Evolutionary conservation across 163 green algal species (phyloP), one percentile per base, ranked within the genome.

Genomic region (Chlorella variabilis): DNA sequence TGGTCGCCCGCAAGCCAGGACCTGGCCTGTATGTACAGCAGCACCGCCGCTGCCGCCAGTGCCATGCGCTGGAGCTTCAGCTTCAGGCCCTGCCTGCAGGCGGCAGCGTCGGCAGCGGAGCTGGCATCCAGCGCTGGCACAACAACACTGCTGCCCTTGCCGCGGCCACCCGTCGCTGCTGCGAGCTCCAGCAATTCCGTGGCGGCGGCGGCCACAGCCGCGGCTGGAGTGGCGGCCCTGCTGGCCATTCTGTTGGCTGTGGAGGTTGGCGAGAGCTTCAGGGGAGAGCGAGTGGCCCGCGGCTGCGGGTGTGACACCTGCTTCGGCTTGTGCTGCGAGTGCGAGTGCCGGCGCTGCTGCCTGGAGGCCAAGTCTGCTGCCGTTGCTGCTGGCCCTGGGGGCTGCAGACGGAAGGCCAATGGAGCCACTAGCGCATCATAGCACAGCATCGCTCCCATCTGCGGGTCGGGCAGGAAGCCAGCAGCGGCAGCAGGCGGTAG

Each of bases 391-490:
- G 23, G 6, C 54, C 23, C 18, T 63, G 54, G 54, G 18, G 23
- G 54, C 54, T 33, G 54, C 9, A 33, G 54, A n/a, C 23, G 18
- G 54, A 63, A 63, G 23, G 20, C 17, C 13, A 82, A 29, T 2
- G 85, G 86, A 0, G 85, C 86, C 20, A 94, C 51, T 77, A 94
- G 51, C 5, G 85, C 29, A 42, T 95, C 91, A 48, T 91, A 93
- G 54, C 85, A 68, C 42, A 92, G 27, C 90, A 94, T 93, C n/a
- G 77, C 70, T 27, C 87, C 91, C 21, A 90, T 62, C 82, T 84
- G 76, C 54, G 49, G 54, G 34, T 1, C 27, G 23, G 45, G 15
- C 45, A 21, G 27, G 23, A 67, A 67, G 20, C 27, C 4, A 67
- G 69, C 77, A 68, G 15, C 11, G 34, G 3, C 27, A 23, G 38